Evolutionary conservation across 768 basidiomycete species (phyloP), one percentile per base, ranked within the genome.

Genomic region (Cystoderma amianthinum): DNA sequence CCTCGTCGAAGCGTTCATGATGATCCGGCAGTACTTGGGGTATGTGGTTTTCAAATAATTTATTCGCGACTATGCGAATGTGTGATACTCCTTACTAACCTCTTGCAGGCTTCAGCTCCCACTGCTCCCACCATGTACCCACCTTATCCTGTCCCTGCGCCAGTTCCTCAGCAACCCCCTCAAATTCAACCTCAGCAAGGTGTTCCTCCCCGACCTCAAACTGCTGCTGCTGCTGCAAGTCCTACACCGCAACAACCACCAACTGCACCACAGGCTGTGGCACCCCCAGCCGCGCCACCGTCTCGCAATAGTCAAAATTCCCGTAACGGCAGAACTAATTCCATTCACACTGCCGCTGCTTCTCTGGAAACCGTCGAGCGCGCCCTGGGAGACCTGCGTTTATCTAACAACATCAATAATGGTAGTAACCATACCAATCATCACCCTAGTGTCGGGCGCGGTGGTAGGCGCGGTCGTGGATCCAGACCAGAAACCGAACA

Each of bases 1-100:
- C 63, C 65, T 5, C 60, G 70, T 25, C 70, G 79, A 38, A 86
- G 74, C 51, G 80, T 89, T 12, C 83, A 84, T 44, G 84, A 88
- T 54, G 88, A 91, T 59, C 89, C 88, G 4, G 88, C 88, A 5
- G 84, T 91, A 12, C 68, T 91, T 36, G 85, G 83, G 50, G 86
- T 85, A 56, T 63, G 80, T 62, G 24, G 46, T 42, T 38, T 32
- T 42, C 43, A 42, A 43, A 39, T 30, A 23, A 17, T 36, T 36
- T 33, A 44, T 39, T 41, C 24, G n/a, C n/a, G n/a, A n/a, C n/a
- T n/a, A n/a, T n/a, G n/a, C n/a, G n/a, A n/a, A n/a, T n/a, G n/a
- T n/a, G n/a, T n/a, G n/a, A n/a, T n/a, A n/a, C n/a, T n/a, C n/a
- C n/a, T n/a, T n/a, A n/a, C n/a, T n/a, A n/a, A n/a, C n/a, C n/a